Base-by-base conservation (phyloP, 2,329 filamentous ascomycete genomes). In the Endoconidiophora polonica region DNA sequence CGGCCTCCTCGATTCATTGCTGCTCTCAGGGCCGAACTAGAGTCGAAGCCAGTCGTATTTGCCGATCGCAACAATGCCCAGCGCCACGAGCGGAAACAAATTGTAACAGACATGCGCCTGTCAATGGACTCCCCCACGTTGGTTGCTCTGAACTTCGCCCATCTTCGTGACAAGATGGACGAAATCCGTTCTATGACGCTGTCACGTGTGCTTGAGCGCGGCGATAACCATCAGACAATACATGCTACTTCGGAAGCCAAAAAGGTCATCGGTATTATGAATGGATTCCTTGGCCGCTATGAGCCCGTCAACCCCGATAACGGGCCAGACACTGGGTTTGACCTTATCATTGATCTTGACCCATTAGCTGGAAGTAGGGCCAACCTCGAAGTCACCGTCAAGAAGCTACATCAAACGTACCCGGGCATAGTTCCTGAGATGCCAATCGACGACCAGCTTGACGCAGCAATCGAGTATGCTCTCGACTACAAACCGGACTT, bases 141-240 rank as follows among this genome's bases (percentile, higher is more conserved):
- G 48, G 81, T 98, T 14, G 90, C 87, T 20, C 69, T 98, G 10
- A 83, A 96, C 59, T 98, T 88, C 60, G 80, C 85, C 5, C 91
- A 96, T 60, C 77, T 87, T 52, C 69, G 94, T 59, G 76, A 83
- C 48, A 68, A 86, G 56, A 74, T 91, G 5, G 73, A 83, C 46
- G 70, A 76, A 29, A 85, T 96, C 54, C 76, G 84, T 42, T 69
- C 76, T 51, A 71, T 90, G 23, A 94, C 87, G 1, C 80, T 77
- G 52, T 74, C 80, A 55, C 80, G 91, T 46, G 86, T 98, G 1
- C 68, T 95, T 18, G 73, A 77, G 4, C 82, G 91, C 20, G 91
- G 91, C 12, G 87, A 98, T 63, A 96, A 96, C 59, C 91, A 98
- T 63, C 91, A 98, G 66, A 98, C 91, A 0, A 96, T 98, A 53